Percentiles rank a stretch among this genome's conserved stretches.
Evolutionary conservation across 805 yeast genomes (phyloP).

Genomic region (Clavispora fructus): DNA sequence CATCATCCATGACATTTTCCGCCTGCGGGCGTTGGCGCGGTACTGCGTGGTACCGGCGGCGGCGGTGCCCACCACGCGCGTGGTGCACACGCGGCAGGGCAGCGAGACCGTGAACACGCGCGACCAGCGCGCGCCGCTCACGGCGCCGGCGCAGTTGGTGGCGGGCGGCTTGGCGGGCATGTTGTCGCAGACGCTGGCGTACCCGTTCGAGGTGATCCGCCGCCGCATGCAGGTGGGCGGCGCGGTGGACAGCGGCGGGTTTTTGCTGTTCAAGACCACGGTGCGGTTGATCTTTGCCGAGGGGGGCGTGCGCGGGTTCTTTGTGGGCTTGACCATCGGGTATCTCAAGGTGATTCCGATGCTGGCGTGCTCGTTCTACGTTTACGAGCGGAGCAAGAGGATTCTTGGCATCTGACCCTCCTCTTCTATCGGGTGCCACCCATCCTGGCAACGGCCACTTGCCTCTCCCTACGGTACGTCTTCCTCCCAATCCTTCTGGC

Average conservation of each 20-base stretch:
- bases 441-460: too few relatives aligned
- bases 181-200: constrained; percentile 92
- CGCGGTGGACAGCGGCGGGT: constrained; percentile 56
- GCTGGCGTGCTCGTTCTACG: constrained; percentile 95
- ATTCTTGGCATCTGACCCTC: constrained; percentile 52
- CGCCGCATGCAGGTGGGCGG: constrained; percentile 96
- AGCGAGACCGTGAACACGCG: constrained; percentile 23
- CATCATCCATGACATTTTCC: constrained; percentile 76
- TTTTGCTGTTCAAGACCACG: constrained; percentile 48
- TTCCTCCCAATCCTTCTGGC: too few relatives aligned
- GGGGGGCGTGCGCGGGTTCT: constrained; percentile 81
- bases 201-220: constrained; percentile 92
- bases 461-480: too few relatives aligned
- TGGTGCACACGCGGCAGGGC: constrained; percentile 13
- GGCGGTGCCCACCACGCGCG: constrained; percentile 9
- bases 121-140: constrained; percentile 57
- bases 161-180: constrained; percentile 98
- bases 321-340: constrained; percentile 92
- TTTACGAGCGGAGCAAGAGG: constrained; percentile 81
- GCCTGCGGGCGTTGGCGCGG: constrained; percentile 51
- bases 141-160: constrained; percentile 84
- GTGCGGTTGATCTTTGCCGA: constrained; percentile 60
- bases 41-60: constrained; percentile 41
- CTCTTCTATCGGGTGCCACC: too few relatives aligned
- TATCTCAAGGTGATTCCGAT: constrained; percentile 93